phyloP scores from a whole-genome alignment of 192 early-diverging fungal species.

The Chytriomyces sp. region DNA sequence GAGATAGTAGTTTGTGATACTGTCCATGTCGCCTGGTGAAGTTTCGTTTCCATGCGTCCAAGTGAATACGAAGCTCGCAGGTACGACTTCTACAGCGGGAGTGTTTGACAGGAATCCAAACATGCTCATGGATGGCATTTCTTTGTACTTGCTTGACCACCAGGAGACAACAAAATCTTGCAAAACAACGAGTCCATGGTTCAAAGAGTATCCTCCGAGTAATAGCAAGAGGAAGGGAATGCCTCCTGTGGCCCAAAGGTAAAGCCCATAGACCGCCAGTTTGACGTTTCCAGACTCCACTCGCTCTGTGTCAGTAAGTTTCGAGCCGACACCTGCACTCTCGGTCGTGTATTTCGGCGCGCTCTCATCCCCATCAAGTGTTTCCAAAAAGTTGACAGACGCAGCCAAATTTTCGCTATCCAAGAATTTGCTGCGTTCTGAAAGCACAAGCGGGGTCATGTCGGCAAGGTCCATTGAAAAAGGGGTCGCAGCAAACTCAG shows the following conservation, averaged over 20 bases:
- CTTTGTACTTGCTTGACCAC: slow-evolving; percentile 31
- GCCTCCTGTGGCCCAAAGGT: slow-evolving; percentile 28
- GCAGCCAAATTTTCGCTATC: not conserved
- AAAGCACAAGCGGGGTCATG: slow-evolving; percentile 1
- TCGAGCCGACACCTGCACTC: not conserved
- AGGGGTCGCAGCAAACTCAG: slow-evolving; percentile 43
- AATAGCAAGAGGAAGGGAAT: slow-evolving; percentile 19
- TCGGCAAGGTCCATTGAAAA: slow-evolving; percentile 1
- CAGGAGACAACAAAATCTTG: slow-evolving; percentile 12
- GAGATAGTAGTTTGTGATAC: slow-evolving; percentile 11
- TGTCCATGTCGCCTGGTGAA: not conserved
- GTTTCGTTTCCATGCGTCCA: not conserved
- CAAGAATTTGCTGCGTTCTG: slow-evolving; percentile 12
- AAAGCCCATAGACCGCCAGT: slow-evolving; percentile 24
- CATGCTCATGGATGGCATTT: not conserved
- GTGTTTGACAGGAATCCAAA: not conserved
- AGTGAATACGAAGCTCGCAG: not conserved
- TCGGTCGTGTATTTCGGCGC: slow-evolving; percentile 21
- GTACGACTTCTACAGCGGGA: not conserved
- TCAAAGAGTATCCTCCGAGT: slow-evolving; percentile 7
- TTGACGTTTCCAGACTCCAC: slow-evolving; percentile 22
- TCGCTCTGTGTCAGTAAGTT: slow-evolving; percentile 27
- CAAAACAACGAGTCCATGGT: not conserved
- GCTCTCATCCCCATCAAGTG: not conserved
- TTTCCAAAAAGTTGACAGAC: not conserved